A percentile compares a stretch with the other conserved stretches of the same genome.
phyloP scores from a whole-genome alignment of 2,329 filamentous ascomycete species.

The Fusarium nisikadoi region DNA sequence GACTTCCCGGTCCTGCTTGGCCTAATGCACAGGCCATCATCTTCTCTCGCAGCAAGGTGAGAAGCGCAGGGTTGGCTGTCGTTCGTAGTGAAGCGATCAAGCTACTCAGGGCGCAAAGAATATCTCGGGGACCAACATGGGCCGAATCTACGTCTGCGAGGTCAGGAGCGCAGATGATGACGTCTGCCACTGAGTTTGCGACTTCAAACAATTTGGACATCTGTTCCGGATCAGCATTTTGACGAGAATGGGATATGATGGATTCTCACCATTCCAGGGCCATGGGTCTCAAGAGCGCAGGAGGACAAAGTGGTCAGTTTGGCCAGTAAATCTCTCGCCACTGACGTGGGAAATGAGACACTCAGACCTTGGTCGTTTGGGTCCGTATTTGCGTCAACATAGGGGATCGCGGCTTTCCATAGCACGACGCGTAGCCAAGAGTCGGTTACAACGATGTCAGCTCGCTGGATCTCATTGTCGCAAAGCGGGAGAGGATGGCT shows the following conservation, averaged over 20 bases:
- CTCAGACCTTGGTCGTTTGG: slow-evolving; percentile 14
- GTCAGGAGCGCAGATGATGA: slow-evolving; percentile 25
- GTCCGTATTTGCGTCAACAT: slow-evolving; percentile 12
- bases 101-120: slow-evolving; percentile 14
- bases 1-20: neutral
- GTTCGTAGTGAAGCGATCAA: slow-evolving; percentile 14
- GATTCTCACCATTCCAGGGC: slow-evolving; percentile 11
- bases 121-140: slow-evolving; percentile 13
- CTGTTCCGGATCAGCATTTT: neutral
- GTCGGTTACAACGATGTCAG: slow-evolving; percentile 20
- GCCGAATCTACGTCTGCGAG: slow-evolving; percentile 10
- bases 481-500: neutral
- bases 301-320: slow-evolving; percentile 19
- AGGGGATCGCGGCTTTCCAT: slow-evolving; percentile 24
- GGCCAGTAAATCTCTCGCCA: slow-evolving; percentile 15
- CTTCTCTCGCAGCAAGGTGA: slow-evolving; percentile 13
- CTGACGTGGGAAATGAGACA: slow-evolving; percentile 19
- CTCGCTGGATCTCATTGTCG: slow-evolving; percentile 17
- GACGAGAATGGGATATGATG: fast-evolving
- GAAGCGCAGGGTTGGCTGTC: slow-evolving; percentile 8
- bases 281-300: slow-evolving; percentile 18
- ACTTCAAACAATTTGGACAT: slow-evolving; percentile 28
- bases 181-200: slow-evolving; percentile 22
- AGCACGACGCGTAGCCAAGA: slow-evolving; percentile 23
- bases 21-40: slow-evolving; percentile 19